A percentile compares a stretch with the other conserved stretches of the same genome.
phyloP scores from a whole-genome alignment of 805 yeast species.

The Vanderwaltozyma yarrowii region DNA sequence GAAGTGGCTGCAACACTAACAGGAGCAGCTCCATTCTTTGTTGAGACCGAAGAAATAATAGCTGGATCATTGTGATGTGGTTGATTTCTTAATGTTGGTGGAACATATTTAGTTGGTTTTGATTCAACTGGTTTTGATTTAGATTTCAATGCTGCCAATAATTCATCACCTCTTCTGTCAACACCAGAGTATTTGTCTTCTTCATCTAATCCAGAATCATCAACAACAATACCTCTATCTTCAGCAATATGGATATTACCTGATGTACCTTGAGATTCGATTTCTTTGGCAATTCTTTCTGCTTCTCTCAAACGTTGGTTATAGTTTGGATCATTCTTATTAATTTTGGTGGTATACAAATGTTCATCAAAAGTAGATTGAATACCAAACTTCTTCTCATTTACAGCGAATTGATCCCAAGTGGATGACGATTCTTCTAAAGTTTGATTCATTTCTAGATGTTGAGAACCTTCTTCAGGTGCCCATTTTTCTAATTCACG shows the following conservation, averaged over 20 bases:
- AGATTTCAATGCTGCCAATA: slow-evolving; percentile 24
- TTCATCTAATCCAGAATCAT: slow-evolving; percentile 85
- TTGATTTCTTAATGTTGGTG: slow-evolving; percentile 27
- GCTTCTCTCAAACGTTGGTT: slow-evolving; percentile 57
- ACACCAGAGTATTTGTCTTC: slow-evolving; percentile 96
- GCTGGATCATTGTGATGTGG: slow-evolving; percentile 29
- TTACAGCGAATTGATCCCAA: slow-evolving; percentile 97
- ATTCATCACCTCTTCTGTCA: slow-evolving; percentile 38
- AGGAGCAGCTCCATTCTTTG: slow-evolving; percentile 3
- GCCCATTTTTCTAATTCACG: slow-evolving; percentile 79
- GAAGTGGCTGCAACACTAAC: neutral
- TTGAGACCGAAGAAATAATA: slow-evolving; percentile 23
- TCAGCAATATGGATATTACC: slow-evolving; percentile 81
- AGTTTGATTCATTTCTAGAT: slow-evolving; percentile 12
- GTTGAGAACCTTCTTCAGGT: slow-evolving; percentile 43
- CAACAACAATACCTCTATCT: slow-evolving; percentile 71
- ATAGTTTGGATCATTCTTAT: slow-evolving; percentile 67
- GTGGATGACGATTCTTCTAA: slow-evolving; percentile 30
- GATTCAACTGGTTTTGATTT: slow-evolving; percentile 19
- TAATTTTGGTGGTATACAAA: slow-evolving; percentile 70
- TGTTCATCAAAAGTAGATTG: slow-evolving; percentile 74
- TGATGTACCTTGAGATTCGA: slow-evolving; percentile 52
- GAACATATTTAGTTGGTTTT: slow-evolving; percentile 28
- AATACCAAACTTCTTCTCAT: slow-evolving; percentile 81
- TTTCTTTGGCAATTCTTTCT: slow-evolving; percentile 70